Base-by-base conservation (phyloP, 192 early-diverging fungal genomes). In the Coemansia sp. region DNA sequence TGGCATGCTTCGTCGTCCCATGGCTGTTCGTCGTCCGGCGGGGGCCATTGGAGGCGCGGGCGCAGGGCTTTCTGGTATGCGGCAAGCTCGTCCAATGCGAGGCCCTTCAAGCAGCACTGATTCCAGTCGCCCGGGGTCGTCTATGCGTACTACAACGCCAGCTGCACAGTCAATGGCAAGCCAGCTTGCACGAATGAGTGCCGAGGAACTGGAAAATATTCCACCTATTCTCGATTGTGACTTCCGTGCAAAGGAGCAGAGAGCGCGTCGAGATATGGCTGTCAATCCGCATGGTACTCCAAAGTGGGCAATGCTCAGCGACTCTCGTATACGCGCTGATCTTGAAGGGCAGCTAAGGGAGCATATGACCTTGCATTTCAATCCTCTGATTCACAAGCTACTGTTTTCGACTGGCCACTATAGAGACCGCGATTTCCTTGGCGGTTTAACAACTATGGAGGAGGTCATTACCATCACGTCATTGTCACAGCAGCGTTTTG, bases 351-450 rank as follows among this genome's bases (percentile, higher is more conserved):
- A 82, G 69, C 76, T 97, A 21, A 65, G 65, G 8, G 86, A 86
- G 49, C 90, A 94, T 60, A 88, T 78, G 46, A 82, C 86, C 9
- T 69, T 63, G 13, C 83, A 93, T 58, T 64, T 97, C 21, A 84
- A 77, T 47, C 76, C 88, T 8, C 72, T 82, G 21, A 63, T 97
- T 13, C 68, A 77, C 58, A 72, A 74, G 18, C 74, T 85, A 9
- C 71, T 95, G 72, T 97, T 95, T 61, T 90, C 89, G 61, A 87
- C 79, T 0, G 90, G 92, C 52, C 94, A 95, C 67, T 92, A 97
- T 84, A 92, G 92, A 73, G 95, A 97, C 66, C 88, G 90, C 60
- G 92, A 93, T 68, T 87, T 84, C 65, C 62, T 97, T 61, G 71
- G 66, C 12, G 94, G 86, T 0, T 66, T 97, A 41, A 85, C 82